phyloP scores from a whole-genome alignment of 805 yeast genomes.

The Yamadazyma ubonensis region DNA sequence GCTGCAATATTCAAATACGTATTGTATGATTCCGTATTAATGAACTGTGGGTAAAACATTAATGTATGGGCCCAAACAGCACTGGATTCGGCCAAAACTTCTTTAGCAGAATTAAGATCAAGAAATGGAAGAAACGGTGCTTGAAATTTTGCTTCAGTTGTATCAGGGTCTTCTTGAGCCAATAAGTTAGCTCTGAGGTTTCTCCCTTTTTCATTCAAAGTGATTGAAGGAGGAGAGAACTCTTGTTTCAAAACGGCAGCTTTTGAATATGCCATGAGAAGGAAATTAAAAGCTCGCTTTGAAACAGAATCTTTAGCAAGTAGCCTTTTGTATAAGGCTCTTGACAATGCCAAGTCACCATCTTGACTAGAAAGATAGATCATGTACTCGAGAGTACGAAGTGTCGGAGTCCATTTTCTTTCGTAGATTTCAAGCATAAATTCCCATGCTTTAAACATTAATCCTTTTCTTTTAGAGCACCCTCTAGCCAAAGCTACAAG shows the following conservation, averaged over 20 bases:
- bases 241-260: conserved; percentile 11
- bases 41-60: conserved; percentile 40
- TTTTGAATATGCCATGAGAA: conserved; percentile 52
- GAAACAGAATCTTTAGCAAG: conserved; percentile 26
- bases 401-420: conserved; percentile 40
- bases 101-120: conserved; percentile 35
- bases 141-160: conserved; percentile 5
- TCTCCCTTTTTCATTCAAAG: conserved; percentile 46
- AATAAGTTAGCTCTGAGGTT: conserved; percentile 47
- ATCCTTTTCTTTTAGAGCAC: conserved; percentile 53
- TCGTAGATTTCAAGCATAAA: conserved; percentile 65
- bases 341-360: conserved; percentile 69
- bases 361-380: conserved; percentile 74
- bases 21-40: conserved; percentile 45
- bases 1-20: conserved; percentile 52
- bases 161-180: conserved; percentile 22
- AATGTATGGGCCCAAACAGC: conserved; percentile 69
- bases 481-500: conserved; percentile 64
- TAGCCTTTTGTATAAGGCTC: conserved; percentile 61
- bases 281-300: conserved; percentile 43
- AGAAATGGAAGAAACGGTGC: conserved; percentile 74
- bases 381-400: conserved; percentile 61
- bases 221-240: conserved; percentile 31
- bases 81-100: conserved; percentile 67
- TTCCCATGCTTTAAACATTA: conserved; percentile 68